Percentiles rank a stretch among this genome's conserved stretches.
These are phyloP conservation scores for Ganoderma meredithae DNA, from an alignment of 1,284 basidiomycete species.

Conservation along the genomic window DNA sequence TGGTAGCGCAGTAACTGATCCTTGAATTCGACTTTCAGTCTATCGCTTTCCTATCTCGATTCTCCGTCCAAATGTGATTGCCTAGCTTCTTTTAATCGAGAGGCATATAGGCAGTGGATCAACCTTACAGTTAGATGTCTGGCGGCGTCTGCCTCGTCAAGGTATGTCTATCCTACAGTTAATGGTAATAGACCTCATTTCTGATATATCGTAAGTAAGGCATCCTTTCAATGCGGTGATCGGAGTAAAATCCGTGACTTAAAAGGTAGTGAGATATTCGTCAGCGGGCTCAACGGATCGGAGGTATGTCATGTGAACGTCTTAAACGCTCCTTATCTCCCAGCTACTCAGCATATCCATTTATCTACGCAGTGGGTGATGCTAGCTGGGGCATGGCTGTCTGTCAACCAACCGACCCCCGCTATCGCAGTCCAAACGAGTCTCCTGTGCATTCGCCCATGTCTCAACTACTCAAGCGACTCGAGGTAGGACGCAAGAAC, in stretches of 20 bases:
- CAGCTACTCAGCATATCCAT: not conserved
- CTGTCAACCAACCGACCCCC: not conserved
- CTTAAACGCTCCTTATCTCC: not conserved
- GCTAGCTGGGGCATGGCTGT: not conserved
- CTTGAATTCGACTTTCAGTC: too few species aligned
- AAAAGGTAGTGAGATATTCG: not conserved
- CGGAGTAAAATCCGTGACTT: not conserved
- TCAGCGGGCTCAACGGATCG: not conserved
- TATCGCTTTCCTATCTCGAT: too few species aligned
- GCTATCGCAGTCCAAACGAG: not conserved
- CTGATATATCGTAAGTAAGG: too few species aligned
- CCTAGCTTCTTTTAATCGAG: too few species aligned
- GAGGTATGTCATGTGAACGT: slow-evolving; percentile 1
- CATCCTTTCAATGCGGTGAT: not conserved
- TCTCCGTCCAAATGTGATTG: too few species aligned
- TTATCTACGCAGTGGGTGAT: not conserved
- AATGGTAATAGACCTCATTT: too few species aligned
- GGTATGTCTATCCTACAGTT: too few species aligned
- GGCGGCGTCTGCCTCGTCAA: not conserved
- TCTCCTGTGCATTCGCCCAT: not conserved
- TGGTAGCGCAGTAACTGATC: too few species aligned
- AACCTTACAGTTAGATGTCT: too few species aligned
- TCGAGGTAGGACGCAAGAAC: slow-evolving; percentile 29
- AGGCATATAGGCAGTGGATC: too few species aligned
- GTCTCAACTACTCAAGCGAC: slow-evolving; percentile 20